These are phyloP conservation scores for Agastache rugosa DNA, from an alignment of 257 asterid species.

Conservation along the genomic window DNA sequence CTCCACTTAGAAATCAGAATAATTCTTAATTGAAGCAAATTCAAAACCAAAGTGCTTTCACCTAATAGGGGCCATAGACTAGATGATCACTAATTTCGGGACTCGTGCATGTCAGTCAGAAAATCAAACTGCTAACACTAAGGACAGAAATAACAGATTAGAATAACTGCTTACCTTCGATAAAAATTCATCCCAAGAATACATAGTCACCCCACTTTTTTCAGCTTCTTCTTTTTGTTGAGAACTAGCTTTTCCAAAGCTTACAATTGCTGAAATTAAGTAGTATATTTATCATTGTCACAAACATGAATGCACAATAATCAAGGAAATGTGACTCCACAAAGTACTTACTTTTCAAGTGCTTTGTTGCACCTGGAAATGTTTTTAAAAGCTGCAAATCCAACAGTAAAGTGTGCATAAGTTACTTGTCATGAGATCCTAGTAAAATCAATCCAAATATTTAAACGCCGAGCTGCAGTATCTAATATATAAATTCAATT, in stretches of 20 bases:
- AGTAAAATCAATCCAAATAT: conserved; percentile 27
- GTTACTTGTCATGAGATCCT: conserved; percentile 23
- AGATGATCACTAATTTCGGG: conserved; percentile 15
- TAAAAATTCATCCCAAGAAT: conserved; percentile 86
- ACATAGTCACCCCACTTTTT: conserved; percentile 59
- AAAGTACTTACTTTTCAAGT: conserved; percentile 76
- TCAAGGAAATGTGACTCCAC: conserved; percentile 28
- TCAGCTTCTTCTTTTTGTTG: conserved; percentile 75
- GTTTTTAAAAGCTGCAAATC: conserved; percentile 81
- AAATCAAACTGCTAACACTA: conserved; percentile 21
- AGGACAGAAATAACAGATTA: conserved; percentile 28
- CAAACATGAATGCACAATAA: conserved; percentile 30
- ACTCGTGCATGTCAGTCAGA: background rate
- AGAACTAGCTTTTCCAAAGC: conserved; percentile 79
- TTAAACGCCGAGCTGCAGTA: conserved; percentile 18
- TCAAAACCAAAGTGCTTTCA: conserved; percentile 6
- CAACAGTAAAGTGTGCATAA: conserved; percentile 41
- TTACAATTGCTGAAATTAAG: conserved; percentile 70
- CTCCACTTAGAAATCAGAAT: conserved; percentile 22
- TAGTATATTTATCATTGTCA: conserved; percentile 28
- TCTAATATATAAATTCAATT: conserved; percentile 3
- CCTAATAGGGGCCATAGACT: background rate
- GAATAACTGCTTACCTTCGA: conserved; percentile 60
- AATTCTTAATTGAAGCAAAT: conserved; percentile 1
- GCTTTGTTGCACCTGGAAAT: conserved; percentile 64